Conservation (phyloP, 805 yeast genomes). For the Kodamaea hsintzibuensis region DNA sequence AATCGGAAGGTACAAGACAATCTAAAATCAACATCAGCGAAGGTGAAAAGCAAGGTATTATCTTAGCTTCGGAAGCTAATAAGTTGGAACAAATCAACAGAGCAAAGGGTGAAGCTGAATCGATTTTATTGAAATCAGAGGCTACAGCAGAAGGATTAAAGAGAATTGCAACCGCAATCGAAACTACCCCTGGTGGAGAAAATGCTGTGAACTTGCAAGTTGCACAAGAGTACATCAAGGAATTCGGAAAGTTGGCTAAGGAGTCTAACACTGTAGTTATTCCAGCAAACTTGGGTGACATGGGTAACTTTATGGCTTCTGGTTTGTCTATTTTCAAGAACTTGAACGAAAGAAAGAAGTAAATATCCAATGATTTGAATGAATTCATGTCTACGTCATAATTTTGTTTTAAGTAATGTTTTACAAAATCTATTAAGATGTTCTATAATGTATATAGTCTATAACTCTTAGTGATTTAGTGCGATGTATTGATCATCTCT, state of each 20-base stretch:
- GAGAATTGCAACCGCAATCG: slow-evolving; percentile 65
- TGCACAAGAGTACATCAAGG: slow-evolving; percentile 81
- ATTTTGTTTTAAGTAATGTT: no score
- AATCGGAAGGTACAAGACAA: slow-evolving; percentile 81
- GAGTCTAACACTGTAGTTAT: slow-evolving; percentile 76
- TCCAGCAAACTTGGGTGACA: slow-evolving; percentile 74
- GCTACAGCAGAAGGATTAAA: slow-evolving; percentile 76
- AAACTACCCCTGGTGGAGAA: slow-evolving; percentile 65
- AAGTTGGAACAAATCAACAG: slow-evolving; percentile 61
- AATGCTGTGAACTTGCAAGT: slow-evolving; percentile 79
- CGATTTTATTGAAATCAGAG: slow-evolving; percentile 60
- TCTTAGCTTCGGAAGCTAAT: slow-evolving; percentile 74
- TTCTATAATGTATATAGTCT: neutral
- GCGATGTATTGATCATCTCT: neutral
- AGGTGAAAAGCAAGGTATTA: slow-evolving; percentile 70
- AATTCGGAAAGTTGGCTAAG: slow-evolving; percentile 80
- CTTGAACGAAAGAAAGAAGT: slow-evolving; percentile 27
- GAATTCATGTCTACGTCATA: no score
- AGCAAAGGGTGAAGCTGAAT: slow-evolving; percentile 76
- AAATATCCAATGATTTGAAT: no score
- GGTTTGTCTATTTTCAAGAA: slow-evolving; percentile 73
- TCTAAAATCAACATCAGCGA: slow-evolving; percentile 81
- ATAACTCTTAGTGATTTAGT: neutral
- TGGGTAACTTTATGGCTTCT: slow-evolving; percentile 72
- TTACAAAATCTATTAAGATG: neutral